phyloP scores from a whole-genome alignment of 768 basidiomycete genomes.

The Erythrobasidium yunnanense region DNA sequence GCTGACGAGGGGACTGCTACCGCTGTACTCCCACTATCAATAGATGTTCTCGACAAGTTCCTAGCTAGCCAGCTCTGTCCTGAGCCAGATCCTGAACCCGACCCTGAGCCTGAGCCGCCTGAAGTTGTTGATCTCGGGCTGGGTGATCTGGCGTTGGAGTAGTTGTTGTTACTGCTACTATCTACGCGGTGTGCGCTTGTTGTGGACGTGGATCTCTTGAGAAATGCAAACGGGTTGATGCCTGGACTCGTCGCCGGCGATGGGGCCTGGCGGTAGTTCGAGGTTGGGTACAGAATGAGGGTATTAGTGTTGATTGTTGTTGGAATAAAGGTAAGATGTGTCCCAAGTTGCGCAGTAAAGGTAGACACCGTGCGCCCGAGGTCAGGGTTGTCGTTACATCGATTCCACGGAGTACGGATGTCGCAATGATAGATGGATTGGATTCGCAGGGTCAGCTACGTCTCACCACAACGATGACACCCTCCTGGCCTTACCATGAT shows the following conservation, averaged over 20 bases:
- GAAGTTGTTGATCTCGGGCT: background rate
- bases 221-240: slow-evolving; percentile 20
- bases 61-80: background rate
- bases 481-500: no score
- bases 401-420: no score
- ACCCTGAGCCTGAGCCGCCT: background rate
- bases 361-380: no score
- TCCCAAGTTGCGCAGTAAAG: no score
- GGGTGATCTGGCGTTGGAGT: background rate
- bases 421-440: no score
- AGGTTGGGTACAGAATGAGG: background rate
- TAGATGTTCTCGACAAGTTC: background rate
- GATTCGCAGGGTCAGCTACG: no score
- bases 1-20: background rate
- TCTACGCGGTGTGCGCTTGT: background rate
- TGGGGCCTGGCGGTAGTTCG: no score
- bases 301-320: no score
- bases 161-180: background rate
- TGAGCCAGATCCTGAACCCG: background rate
- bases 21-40: background rate
- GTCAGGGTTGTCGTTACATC: no score
- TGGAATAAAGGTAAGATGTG: no score
- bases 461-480: no score
- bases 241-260: no score
- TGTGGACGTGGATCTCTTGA: slow-evolving; percentile 8